Conservation (phyloP, 2,329 filamentous ascomycete species). For the Eutypa lata region DNA sequence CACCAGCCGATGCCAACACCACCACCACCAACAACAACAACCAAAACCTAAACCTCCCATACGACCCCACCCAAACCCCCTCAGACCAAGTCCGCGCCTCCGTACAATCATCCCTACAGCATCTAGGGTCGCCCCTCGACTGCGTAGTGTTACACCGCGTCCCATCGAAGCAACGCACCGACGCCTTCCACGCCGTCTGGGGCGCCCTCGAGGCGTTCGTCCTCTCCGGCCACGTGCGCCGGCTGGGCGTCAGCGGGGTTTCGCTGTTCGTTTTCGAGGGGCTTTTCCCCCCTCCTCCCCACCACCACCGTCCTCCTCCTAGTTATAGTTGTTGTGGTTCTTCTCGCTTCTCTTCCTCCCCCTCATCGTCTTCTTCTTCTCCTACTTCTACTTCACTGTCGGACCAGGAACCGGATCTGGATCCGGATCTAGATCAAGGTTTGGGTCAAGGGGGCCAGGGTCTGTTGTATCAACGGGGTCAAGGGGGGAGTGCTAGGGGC, state of each 20-base stretch:
- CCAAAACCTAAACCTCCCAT: constrained; percentile 45
- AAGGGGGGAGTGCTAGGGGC: no score
- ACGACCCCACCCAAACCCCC: constrained; percentile 55
- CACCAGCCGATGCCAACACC: constrained; percentile 30
- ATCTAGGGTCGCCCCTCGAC: constrained; percentile 63
- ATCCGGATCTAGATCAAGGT: no score
- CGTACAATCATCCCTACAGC: constrained; percentile 62
- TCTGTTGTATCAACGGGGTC: no score
- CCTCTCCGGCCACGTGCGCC: constrained; percentile 37
- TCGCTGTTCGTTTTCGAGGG: constrained; percentile 52
- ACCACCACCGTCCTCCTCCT: no score
- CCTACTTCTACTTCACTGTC: no score
- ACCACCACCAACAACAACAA: no score
- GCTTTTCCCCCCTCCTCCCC: constrained; percentile 38
- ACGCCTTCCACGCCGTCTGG: constrained; percentile 49
- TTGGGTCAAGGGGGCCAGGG: no score
- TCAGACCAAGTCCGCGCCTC: constrained; percentile 65
- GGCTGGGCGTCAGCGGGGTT: constrained; percentile 74
- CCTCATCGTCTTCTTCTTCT: background rate
- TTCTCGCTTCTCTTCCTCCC: constrained; percentile 21
- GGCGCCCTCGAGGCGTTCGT: constrained; percentile 63
- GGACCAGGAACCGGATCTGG: no score
- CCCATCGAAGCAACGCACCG: no score
- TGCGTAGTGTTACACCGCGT: constrained; percentile 69
- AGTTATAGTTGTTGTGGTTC: background rate